Conservation (phyloP, 2,329 filamentous ascomycete species). For the Ascochyta fabae region DNA sequence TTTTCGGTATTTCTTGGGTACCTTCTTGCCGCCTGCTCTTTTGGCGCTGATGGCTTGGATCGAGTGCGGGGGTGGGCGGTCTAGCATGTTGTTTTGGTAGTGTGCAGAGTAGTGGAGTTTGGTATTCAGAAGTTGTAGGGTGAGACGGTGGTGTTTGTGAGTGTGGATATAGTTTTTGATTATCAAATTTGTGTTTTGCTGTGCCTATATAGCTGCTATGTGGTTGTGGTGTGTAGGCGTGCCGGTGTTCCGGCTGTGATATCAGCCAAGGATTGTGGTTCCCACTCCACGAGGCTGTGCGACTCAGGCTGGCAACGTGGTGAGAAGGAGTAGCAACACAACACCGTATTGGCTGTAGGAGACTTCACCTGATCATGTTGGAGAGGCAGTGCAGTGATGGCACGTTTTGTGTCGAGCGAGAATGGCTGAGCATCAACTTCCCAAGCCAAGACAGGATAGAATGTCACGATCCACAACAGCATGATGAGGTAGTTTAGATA, state of each 20-base stretch:
- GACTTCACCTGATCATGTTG: too few relatives aligned
- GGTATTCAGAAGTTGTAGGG: neutral
- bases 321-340: neutral
- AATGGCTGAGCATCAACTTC: neutral
- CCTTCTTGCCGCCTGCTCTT: constrained; percentile 24
- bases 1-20: constrained; percentile 27
- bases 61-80: constrained; percentile 24
- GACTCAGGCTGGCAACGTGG: neutral
- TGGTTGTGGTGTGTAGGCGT: neutral
- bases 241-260: constrained; percentile 4
- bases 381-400: neutral
- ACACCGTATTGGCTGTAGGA: too few relatives aligned
- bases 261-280: constrained; percentile 4
- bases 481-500: constrained; percentile 1
- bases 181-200: neutral
- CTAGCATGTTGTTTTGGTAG: neutral
- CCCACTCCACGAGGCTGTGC: neutral
- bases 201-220: neutral
- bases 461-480: neutral
- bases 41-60: constrained; percentile 23
- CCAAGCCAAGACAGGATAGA: neutral
- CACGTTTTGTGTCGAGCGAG: neutral
- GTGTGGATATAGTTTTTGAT: neutral
- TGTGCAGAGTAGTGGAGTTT: neutral
- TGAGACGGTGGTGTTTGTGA: neutral